Conservation (phyloP, 1,139 yeast species). For the Petasospora fabianii region DNA sequence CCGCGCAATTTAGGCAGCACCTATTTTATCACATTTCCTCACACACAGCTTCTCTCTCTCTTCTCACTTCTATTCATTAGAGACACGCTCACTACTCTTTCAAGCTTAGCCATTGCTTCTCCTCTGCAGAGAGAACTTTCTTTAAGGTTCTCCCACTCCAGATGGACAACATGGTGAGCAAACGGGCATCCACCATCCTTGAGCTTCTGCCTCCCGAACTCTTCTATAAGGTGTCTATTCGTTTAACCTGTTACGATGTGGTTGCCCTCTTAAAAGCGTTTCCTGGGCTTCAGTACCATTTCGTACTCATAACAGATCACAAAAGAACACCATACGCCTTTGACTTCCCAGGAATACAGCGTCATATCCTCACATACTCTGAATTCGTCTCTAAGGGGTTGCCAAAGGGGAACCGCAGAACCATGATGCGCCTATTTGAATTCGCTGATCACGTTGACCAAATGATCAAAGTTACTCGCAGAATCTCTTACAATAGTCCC, state of each 20-base stretch:
- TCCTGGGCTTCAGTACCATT: slow-evolving; percentile 1
- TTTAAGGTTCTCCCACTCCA: too few relatives aligned
- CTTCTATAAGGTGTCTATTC: background rate
- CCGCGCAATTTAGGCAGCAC: too few relatives aligned
- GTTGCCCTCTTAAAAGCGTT: slow-evolving; percentile 3
- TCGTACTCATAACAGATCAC: slow-evolving; percentile 6
- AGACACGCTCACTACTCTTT: too few relatives aligned
- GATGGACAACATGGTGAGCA: background rate
- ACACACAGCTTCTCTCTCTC: too few relatives aligned
- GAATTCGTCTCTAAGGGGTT: background rate
- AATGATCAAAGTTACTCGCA: background rate
- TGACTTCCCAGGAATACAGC: slow-evolving; percentile 4
- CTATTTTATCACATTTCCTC: too few relatives aligned
- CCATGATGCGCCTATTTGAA: slow-evolving; percentile 4
- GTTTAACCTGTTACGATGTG: slow-evolving; percentile 5
- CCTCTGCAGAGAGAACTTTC: too few relatives aligned
- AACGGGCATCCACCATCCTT: background rate
- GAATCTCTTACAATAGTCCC: background rate
- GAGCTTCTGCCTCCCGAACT: slow-evolving; percentile 5
- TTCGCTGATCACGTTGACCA: background rate
- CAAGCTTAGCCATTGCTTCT: too few relatives aligned
- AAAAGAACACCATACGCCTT: slow-evolving; percentile 1
- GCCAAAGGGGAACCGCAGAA: background rate
- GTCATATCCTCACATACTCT: background rate
- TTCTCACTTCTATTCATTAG: too few relatives aligned